These are phyloP conservation scores for Stipa capillata DNA, from an alignment of 176 grass and related monocot species.

Conservation along the genomic window DNA sequence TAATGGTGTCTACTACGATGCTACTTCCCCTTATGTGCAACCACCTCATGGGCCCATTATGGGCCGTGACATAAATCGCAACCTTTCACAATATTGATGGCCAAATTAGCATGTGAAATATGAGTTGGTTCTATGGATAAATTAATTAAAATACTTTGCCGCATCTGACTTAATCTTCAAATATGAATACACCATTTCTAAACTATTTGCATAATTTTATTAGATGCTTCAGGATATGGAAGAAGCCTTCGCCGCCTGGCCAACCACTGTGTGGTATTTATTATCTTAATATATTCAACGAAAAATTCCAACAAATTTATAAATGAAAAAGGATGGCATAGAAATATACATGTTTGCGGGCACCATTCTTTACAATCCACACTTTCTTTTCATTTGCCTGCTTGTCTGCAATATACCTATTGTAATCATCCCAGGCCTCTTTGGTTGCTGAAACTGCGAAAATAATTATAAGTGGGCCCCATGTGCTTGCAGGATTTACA, in stretches of 20 bases:
- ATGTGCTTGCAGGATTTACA: constrained; percentile 95
- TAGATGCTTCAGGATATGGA: neutral
- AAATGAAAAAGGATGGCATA: neutral
- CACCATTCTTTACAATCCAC: constrained; percentile 82
- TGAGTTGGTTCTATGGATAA: neutral
- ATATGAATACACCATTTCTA: neutral
- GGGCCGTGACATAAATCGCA: neutral
- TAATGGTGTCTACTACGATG: neutral
- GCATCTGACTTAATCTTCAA: neutral
- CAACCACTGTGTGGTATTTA: neutral
- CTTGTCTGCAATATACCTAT: constrained; percentile 83
- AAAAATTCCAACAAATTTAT: neutral
- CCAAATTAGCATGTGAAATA: neutral
- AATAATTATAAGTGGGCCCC: constrained; percentile 92
- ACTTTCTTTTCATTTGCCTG: constrained; percentile 95
- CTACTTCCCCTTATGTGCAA: neutral
- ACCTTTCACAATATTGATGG: neutral
- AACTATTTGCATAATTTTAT: neutral
- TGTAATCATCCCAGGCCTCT: constrained; percentile 99
- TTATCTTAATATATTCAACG: neutral
- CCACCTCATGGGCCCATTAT: neutral
- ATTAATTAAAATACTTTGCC: neutral
- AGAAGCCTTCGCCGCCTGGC: neutral
- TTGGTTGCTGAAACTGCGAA: constrained; percentile 90
- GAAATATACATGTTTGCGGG: constrained; percentile 73